Conservation (phyloP, 108 stramenopile species). For the Cyclotella sp. region DNA sequence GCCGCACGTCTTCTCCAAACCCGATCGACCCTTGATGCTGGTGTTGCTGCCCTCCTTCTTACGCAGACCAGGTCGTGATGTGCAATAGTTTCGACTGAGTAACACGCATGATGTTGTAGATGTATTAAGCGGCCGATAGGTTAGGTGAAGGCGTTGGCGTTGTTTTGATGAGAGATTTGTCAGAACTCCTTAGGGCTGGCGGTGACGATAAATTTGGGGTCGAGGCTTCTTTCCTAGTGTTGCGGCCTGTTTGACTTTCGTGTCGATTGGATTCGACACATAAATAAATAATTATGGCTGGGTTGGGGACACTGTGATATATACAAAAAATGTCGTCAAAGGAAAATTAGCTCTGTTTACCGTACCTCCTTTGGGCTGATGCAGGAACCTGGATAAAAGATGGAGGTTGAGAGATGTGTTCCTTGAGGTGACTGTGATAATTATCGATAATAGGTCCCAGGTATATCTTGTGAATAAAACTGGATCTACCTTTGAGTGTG, state of each 20-base stretch:
- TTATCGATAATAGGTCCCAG: too few species aligned
- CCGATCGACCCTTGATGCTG: not conserved
- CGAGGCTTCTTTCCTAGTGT: not conserved
- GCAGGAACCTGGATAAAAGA: too few species aligned
- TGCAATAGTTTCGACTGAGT: not conserved
- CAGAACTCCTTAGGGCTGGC: not conserved
- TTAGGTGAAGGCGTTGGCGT: not conserved
- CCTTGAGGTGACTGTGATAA: too few species aligned
- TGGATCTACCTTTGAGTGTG: too few species aligned
- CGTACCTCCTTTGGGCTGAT: too few species aligned
- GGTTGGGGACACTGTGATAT: too few species aligned
- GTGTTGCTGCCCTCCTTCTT: not conserved
- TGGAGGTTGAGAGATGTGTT: too few species aligned
- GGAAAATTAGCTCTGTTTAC: too few species aligned
- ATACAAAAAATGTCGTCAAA: too few species aligned
- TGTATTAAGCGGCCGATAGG: not conserved
- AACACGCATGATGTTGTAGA: slow-evolving; percentile 5
- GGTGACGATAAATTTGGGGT: not conserved
- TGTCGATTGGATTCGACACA: not conserved
- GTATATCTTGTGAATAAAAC: too few species aligned
- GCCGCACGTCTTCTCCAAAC: not conserved
- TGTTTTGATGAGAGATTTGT: too few species aligned
- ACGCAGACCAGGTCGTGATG: not conserved
- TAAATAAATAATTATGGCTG: too few species aligned
- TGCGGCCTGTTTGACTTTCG: not conserved